A percentile compares a stretch with the other conserved stretches of the same genome.
These are phyloP conservation scores for Sclerotinia borealis DNA, from an alignment of 2,329 filamentous ascomycete genomes.

Conservation along the genomic window DNA sequence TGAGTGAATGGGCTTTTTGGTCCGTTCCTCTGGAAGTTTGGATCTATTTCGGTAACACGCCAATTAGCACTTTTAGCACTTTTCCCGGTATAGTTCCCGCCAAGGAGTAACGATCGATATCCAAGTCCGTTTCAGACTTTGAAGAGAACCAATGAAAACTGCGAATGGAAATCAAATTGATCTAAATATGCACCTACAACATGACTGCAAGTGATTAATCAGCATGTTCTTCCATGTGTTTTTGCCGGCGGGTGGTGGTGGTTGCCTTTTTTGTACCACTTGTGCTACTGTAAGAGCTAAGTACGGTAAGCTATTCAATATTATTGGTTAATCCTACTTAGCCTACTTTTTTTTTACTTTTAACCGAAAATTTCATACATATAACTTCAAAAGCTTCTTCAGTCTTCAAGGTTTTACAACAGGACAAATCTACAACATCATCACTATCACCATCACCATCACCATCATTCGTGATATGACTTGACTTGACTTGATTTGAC, in stretches of 20 bases:
- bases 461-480: background rate
- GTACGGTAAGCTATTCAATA: background rate
- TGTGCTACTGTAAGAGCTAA: background rate
- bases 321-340: background rate
- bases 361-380: background rate
- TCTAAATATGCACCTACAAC: background rate
- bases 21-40: background rate
- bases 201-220: background rate
- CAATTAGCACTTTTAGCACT: background rate
- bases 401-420: background rate
- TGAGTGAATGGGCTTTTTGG: background rate
- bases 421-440: background rate
- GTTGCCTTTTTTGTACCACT: background rate
- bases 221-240: background rate
- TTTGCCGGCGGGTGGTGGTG: background rate
- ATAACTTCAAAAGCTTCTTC: background rate
- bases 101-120: background rate
- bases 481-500: background rate
- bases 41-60: background rate
- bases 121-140: conserved; percentile 5
- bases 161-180: too few species aligned
- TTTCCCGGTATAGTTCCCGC: background rate
- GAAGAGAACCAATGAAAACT: background rate
- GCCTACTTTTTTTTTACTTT: background rate
- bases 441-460: background rate